phyloP scores from a whole-genome alignment of 345 rosid species.

The Acer campestre region DNA sequence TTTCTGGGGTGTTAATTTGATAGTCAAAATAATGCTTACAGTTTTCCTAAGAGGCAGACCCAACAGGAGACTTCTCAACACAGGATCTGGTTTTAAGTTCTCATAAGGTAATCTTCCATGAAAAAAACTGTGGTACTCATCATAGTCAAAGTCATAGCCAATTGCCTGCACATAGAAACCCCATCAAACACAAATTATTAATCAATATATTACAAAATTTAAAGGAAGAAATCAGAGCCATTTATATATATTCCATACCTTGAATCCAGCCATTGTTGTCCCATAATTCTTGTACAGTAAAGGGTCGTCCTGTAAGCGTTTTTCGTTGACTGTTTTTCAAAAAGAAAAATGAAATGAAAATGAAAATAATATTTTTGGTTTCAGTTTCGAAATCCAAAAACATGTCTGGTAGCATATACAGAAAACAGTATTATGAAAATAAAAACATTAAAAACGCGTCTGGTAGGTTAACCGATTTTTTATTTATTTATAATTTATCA shows the following conservation, averaged over 20 bases:
- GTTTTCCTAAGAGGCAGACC: conserved; percentile 80
- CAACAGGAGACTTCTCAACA: conserved; percentile 68
- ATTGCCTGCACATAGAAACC: conserved; percentile 61
- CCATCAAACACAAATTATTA: neutral
- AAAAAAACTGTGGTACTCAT: conserved; percentile 87
- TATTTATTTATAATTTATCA: too few species aligned
- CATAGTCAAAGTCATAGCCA: conserved; percentile 89
- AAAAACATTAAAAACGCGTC: too few species aligned
- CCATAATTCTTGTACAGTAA: conserved; percentile 90
- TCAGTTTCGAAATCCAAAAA: too few species aligned
- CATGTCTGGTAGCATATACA: too few species aligned
- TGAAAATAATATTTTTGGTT: too few species aligned
- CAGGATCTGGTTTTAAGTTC: conserved; percentile 85
- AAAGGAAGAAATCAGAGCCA: neutral
- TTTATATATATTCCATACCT: conserved; percentile 46
- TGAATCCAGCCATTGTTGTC: conserved; percentile 98
- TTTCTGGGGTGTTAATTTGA: neutral
- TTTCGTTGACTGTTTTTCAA: too few species aligned
- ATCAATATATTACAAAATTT: conserved; percentile 1
- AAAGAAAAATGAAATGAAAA: too few species aligned
- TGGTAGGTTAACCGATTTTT: too few species aligned
- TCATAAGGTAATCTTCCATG: conserved; percentile 94
- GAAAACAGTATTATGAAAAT: too few species aligned
- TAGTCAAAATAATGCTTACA: conserved; percentile 43
- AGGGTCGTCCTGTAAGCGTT: too few species aligned